These are phyloP conservation scores for Pichiaceae sp. DNA, from an alignment of 1,139 yeast genomes.

Conservation along the genomic window DNA sequence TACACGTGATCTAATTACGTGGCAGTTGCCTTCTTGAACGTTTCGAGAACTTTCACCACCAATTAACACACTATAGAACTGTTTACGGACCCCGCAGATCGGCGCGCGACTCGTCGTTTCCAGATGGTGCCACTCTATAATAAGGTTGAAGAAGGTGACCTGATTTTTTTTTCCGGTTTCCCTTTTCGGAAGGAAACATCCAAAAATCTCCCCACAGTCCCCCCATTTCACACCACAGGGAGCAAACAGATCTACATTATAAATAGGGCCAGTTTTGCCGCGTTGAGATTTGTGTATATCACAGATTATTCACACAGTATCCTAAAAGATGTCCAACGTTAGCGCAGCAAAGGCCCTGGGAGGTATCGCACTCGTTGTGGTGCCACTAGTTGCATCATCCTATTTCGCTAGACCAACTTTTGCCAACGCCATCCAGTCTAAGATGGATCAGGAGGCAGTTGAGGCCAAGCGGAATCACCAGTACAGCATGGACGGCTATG, in stretches of 20 bases:
- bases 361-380: constrained; percentile 21
- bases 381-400: constrained; percentile 20
- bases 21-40: too few relatives aligned
- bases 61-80: too few relatives aligned
- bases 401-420: constrained; percentile 23
- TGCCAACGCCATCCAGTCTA: constrained; percentile 24
- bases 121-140: too few relatives aligned
- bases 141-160: too few relatives aligned
- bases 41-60: too few relatives aligned
- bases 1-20: too few relatives aligned
- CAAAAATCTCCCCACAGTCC: not conserved
- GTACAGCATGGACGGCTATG: constrained; percentile 19
- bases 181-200: not conserved
- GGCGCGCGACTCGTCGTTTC: too few relatives aligned
- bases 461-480: constrained; percentile 19
- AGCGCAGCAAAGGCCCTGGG: constrained; percentile 20
- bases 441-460: constrained; percentile 22
- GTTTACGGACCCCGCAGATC: too few relatives aligned
- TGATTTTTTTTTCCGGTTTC: not conserved
- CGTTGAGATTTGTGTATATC: too few relatives aligned
- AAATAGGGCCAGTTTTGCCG: not conserved
- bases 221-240: not conserved
- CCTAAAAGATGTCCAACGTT: constrained; percentile 9
- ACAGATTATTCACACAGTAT: not conserved
- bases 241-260: not conserved